Evolutionary conservation across 2,329 filamentous ascomycete genomes (phyloP).

Genomic region (Scytalidium lignicola): DNA sequence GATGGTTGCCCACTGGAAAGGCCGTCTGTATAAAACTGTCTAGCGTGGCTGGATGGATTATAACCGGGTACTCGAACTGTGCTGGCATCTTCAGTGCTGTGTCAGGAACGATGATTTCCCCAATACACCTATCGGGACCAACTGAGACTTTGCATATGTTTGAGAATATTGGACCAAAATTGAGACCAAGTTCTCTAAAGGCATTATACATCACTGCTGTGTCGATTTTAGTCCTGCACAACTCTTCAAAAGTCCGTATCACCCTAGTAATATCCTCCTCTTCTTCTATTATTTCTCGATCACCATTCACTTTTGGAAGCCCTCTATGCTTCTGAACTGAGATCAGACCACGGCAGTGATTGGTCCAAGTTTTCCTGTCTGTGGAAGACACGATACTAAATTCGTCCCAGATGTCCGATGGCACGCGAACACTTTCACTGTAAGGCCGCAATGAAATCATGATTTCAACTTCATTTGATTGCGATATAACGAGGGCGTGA

Average conservation of each 20-base stretch:
- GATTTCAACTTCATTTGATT: conserved; percentile 42
- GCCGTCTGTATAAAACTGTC: background rate
- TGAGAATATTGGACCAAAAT: conserved; percentile 17
- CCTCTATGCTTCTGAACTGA: conserved; percentile 22
- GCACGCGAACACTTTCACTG: conserved; percentile 34
- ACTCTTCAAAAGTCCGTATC: too few relatives aligned
- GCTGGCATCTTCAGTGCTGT: background rate
- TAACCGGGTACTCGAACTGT: background rate
- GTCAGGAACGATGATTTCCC: background rate
- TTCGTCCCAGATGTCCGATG: conserved; percentile 45
- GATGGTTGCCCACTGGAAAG: too few relatives aligned
- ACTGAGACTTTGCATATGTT: too few relatives aligned
- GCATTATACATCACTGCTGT: conserved; percentile 10
- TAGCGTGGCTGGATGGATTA: background rate
- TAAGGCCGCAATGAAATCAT: conserved; percentile 41
- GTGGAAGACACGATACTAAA: conserved; percentile 53
- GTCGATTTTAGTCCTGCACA: too few relatives aligned
- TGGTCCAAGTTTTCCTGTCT: conserved; percentile 48
- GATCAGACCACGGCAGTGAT: conserved; percentile 51
- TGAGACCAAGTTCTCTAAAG: conserved; percentile 17
- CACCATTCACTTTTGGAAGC: too few relatives aligned
- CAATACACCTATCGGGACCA: too few relatives aligned
- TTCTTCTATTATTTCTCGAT: too few relatives aligned
- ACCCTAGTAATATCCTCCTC: too few relatives aligned
- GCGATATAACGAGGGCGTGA: conserved; percentile 41